These are phyloP conservation scores for Selaginella tamariscina DNA, from an alignment of 75 land plant genomes.

Conservation along the genomic window DNA sequence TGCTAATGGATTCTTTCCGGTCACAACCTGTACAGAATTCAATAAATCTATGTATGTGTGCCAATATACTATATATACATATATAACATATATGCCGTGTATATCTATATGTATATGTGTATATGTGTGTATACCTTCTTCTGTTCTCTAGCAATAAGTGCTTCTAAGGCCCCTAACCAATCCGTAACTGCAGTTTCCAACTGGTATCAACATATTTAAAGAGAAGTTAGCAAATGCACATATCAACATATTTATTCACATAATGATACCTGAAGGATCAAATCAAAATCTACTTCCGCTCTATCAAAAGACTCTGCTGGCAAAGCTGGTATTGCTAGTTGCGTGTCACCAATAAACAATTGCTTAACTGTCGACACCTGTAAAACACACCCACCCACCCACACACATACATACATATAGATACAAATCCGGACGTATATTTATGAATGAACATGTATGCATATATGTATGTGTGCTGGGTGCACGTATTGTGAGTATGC, in stretches of 20 bases:
- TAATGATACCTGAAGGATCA: conserved; percentile 21
- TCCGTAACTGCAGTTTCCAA: conserved; percentile 22
- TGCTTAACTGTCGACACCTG: conserved; percentile 24
- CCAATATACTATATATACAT: not conserved
- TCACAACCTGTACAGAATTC: conserved; percentile 12
- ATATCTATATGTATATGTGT: not conserved
- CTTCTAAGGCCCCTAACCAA: conserved; percentile 23
- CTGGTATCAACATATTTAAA: not conserved
- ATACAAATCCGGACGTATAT: not conserved
- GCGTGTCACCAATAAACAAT: not conserved
- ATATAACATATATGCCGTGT: not conserved
- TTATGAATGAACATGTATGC: not conserved
- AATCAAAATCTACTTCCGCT: conserved; percentile 22
- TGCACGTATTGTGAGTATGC: not conserved
- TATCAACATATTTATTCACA: not conserved
- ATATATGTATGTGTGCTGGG: not conserved
- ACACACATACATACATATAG: not conserved
- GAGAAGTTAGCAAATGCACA: no score
- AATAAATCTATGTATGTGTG: not conserved
- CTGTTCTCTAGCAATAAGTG: conserved; percentile 15
- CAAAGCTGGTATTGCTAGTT: conserved; percentile 17
- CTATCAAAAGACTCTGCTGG: conserved; percentile 17
- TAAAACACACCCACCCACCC: not conserved
- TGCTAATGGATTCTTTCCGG: conserved; percentile 22
- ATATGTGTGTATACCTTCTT: conserved; percentile 4